Conservation (phyloP, 2,329 filamentous ascomycete genomes). For the Ilyonectria robusta region DNA sequence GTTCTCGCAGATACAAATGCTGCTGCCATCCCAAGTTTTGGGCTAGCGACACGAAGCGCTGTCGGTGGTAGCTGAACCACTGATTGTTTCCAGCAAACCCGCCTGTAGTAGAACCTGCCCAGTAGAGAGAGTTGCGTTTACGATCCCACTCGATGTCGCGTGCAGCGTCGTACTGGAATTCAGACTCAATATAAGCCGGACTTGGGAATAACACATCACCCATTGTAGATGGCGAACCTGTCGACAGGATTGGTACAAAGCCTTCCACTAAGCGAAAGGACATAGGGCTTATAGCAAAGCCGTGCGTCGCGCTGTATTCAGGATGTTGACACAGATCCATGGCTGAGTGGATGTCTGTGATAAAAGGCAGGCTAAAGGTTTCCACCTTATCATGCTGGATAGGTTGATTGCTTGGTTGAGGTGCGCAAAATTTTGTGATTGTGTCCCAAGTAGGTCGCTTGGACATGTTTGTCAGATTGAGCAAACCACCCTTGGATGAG, state of each 20-base stretch:
- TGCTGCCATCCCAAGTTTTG: constrained; percentile 48
- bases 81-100: constrained; percentile 53
- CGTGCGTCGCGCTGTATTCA: constrained; percentile 60
- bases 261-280: constrained; percentile 58
- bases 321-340: constrained; percentile 62
- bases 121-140: constrained; percentile 68
- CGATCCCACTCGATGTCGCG: constrained; percentile 62
- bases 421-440: constrained; percentile 50
- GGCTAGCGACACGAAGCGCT: constrained; percentile 58
- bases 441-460: constrained; percentile 48
- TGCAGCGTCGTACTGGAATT: constrained; percentile 57
- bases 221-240: constrained; percentile 61
- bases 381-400: constrained; percentile 23
- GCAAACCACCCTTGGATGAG: neutral
- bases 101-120: constrained; percentile 70
- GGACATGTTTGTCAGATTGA: constrained; percentile 49
- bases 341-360: constrained; percentile 46
- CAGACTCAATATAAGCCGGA: constrained; percentile 61
- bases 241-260: constrained; percentile 63
- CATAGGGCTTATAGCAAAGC: constrained; percentile 60
- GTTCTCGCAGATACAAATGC: constrained; percentile 52
- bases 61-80: constrained; percentile 63
- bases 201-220: constrained; percentile 67
- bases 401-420: neutral
- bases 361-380: constrained; percentile 54